Conservation (phyloP, 1,139 yeast species). For the Yamadazyma triangularis region DNA sequence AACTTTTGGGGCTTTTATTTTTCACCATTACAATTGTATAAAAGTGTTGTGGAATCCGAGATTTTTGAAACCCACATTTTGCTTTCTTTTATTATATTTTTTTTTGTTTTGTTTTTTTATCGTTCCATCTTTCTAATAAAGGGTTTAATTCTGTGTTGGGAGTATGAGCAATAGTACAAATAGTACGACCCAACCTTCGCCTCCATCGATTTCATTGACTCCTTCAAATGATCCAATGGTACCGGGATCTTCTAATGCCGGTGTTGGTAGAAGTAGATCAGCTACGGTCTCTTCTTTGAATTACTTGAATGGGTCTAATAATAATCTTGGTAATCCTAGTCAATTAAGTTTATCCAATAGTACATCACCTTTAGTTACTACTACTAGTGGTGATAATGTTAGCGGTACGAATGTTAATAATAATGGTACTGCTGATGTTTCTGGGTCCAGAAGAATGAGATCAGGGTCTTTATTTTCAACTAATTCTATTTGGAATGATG, state of each 20-base stretch:
- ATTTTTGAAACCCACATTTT: too few relatives aligned
- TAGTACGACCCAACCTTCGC: slow-evolving; percentile 26
- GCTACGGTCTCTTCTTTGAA: slow-evolving; percentile 36
- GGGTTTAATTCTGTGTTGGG: too few relatives aligned
- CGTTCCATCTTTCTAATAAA: background rate
- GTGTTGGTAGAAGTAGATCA: slow-evolving; percentile 54
- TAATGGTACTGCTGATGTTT: too few relatives aligned
- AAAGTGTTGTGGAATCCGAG: too few relatives aligned
- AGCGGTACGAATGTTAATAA: slow-evolving; percentile 15
- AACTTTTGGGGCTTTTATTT: too few relatives aligned
- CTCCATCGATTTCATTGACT: slow-evolving; percentile 30
- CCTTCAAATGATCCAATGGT: slow-evolving; percentile 14
- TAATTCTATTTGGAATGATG: slow-evolving; percentile 48
- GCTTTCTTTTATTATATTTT: too few relatives aligned
- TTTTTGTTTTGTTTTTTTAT: too few relatives aligned
- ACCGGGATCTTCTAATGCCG: too few relatives aligned
- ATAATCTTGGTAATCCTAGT: slow-evolving; percentile 5
- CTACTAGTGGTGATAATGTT: slow-evolving; percentile 5
- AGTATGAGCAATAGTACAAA: slow-evolving; percentile 9
- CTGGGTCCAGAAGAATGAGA: slow-evolving; percentile 35
- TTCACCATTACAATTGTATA: too few relatives aligned
- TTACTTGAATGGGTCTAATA: slow-evolving; percentile 9
- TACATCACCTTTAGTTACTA: slow-evolving; percentile 12
- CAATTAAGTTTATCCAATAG: slow-evolving; percentile 7
- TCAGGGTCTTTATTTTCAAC: slow-evolving; percentile 44